phyloP scores from a whole-genome alignment of 208 protist species.

The Balamuthia mandrillaris region DNA sequence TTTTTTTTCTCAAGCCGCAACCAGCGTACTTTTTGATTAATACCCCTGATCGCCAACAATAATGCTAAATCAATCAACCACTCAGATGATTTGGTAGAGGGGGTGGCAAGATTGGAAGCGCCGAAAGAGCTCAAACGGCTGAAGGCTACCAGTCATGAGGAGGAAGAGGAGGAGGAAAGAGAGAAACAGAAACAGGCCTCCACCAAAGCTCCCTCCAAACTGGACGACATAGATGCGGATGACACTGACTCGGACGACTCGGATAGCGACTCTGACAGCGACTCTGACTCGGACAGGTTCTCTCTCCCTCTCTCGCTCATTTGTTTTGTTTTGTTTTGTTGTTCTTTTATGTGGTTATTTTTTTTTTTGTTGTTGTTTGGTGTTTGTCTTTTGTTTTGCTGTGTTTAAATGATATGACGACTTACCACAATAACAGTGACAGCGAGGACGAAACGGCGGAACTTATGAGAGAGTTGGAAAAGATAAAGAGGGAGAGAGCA shows the following conservation, averaged over 20 bases:
- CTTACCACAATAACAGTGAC: too few relatives aligned
- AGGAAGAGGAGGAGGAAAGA: neutral
- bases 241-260: slow-evolving; percentile 31
- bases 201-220: too few relatives aligned
- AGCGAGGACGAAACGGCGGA: slow-evolving; percentile 71
- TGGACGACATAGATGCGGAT: slow-evolving; percentile 56
- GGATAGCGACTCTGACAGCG: neutral
- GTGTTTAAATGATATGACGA: too few relatives aligned
- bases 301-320: too few relatives aligned
- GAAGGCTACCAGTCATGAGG: neutral
- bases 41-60: neutral
- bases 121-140: neutral
- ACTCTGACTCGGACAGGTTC: too few relatives aligned
- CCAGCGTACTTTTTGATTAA: neutral
- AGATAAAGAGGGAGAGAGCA: slow-evolving; percentile 73
- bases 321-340: too few relatives aligned
- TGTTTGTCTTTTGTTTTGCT: too few relatives aligned
- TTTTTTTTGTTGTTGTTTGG: too few relatives aligned
- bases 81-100: neutral
- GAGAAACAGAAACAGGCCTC: slow-evolving; percentile 52
- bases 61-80: neutral
- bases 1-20: neutral
- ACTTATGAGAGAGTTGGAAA: slow-evolving; percentile 71
- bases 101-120: neutral
- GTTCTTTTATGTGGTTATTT: too few relatives aligned